Evolutionary conservation across 176 grass and related monocot genomes (phyloP), one percentile per base, ranked within the genome.

Genomic region (Musa troglodytarum): DNA sequence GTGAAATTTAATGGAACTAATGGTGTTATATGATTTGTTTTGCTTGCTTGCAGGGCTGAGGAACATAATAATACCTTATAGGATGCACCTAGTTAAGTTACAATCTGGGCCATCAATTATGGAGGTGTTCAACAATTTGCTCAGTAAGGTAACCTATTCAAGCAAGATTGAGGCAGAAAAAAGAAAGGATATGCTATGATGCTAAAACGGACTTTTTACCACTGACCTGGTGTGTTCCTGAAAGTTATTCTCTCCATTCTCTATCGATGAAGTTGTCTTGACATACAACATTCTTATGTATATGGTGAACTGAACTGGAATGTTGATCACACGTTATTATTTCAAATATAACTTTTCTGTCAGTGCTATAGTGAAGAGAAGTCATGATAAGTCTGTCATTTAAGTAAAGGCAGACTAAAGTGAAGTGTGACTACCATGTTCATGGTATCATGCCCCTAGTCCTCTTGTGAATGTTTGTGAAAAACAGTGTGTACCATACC

Each of bases 61-160:
- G 82, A 73, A 69, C 75, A 89, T 94, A 70, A 85, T 99, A 59
- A 99, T 89, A 78, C 95, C 95, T 0, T 95, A 99, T 82, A 76
- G 95, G 73, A 94, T 87, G 12, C 88, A 94, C 78, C 79, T 99
- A 29, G 91, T 99, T 83, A 64, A 80, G 74, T 74, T 99, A 75
- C 88, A 99, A 43, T 81, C 76, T 21, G 84, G 86, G 7, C 84
- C 91, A 2, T 87, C 89, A 17, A 78, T 89, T 12, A 68, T 69
- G 13, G 88, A 88, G 51, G 74, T 52, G 6, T 81, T 89, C 11
- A 83, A 82, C 63, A 89, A 94, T 78, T 85, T 92, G 5, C 58
- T 89, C 21, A 88, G 87, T 67, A 94, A 88, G 80, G 74, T 87
- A 10, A 77, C 80, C 11, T 89, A 84, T 51, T 82, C 85, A 8